These are phyloP conservation scores for Oemleria cerasiformis DNA, from an alignment of 306 rosid species.

Conservation along the genomic window DNA sequence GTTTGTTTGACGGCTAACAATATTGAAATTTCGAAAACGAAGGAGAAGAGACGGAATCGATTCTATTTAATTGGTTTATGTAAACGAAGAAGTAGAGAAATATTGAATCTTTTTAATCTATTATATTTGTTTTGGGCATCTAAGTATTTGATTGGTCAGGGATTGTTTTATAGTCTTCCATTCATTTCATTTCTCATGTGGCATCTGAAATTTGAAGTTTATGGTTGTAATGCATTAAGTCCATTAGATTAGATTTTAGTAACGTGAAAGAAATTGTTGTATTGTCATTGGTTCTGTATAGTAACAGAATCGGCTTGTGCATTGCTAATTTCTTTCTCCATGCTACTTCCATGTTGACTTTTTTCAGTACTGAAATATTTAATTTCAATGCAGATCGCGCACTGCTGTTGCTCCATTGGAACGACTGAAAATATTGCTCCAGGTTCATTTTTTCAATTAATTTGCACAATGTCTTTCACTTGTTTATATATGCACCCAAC, in stretches of 20 bases:
- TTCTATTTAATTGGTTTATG: not conserved
- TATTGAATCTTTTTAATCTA: not conserved
- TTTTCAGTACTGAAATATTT: not conserved
- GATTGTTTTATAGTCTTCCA: not conserved
- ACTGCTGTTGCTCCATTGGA: slow-evolving; percentile 99
- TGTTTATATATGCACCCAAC: not conserved
- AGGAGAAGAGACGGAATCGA: not conserved
- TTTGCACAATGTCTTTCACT: slow-evolving; percentile 7
- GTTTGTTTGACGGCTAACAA: not conserved
- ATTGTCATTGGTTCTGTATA: not conserved
- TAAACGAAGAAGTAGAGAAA: not conserved
- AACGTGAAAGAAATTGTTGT: not conserved
- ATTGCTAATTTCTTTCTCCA: not conserved
- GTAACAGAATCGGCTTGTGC: not conserved
- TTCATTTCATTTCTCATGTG: not conserved
- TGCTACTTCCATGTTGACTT: not conserved
- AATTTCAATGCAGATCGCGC: slow-evolving; percentile 67
- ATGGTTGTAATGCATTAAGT: not conserved
- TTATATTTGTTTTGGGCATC: not conserved
- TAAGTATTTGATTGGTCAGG: not conserved
- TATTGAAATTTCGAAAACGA: not conserved
- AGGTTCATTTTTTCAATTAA: slow-evolving; percentile 50
- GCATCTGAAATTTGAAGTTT: not conserved
- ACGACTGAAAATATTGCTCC: slow-evolving; percentile 90
- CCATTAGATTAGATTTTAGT: not conserved